Evolutionary conservation across 805 yeast genomes (phyloP).

Genomic region (Wickerhamomyces ciferrii): DNA sequence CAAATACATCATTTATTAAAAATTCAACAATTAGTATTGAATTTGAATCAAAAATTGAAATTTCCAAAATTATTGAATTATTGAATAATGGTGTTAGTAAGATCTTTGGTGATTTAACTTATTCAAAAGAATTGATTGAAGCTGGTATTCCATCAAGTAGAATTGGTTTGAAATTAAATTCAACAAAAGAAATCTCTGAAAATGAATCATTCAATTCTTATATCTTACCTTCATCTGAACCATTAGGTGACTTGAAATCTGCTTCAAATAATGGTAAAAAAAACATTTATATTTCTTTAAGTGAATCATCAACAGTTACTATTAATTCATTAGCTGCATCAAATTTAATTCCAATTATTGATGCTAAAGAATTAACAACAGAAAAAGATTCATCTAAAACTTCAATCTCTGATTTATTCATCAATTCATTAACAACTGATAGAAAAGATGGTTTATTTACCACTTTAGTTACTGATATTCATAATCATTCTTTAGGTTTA

Average conservation of each 20-base stretch:
- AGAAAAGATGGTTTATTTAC: conserved; percentile 82
- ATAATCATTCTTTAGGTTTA: conserved; percentile 76
- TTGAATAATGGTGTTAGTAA: conserved; percentile 57
- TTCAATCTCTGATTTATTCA: conserved; percentile 39
- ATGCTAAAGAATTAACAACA: conserved; percentile 13
- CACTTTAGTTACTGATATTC: conserved; percentile 69
- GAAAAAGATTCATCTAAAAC: conserved; percentile 17
- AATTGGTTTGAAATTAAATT: conserved; percentile 9
- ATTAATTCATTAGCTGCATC: conserved; percentile 17
- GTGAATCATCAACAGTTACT: conserved; percentile 7
- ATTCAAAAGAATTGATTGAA: conserved; percentile 27
- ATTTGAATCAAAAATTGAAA: conserved; percentile 21
- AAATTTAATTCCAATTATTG: conserved; percentile 19
- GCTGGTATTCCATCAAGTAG: conserved; percentile 44
- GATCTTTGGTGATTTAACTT: conserved; percentile 32
- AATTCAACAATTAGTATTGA: conserved; percentile 22
- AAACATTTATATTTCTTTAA: conserved; percentile 10
- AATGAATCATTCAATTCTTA: conserved; percentile 11
- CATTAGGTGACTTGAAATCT: conserved; percentile 14
- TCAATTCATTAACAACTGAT: conserved; percentile 63
- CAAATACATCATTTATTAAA: conserved; percentile 9
- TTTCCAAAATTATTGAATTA: conserved; percentile 42
- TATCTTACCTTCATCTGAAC: conserved; percentile 12
- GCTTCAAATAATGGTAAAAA: conserved; percentile 14
- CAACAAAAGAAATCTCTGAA: conserved; percentile 3